Evolutionary conservation across 768 basidiomycete species (phyloP).

Genomic region (Mycena metata): DNA sequence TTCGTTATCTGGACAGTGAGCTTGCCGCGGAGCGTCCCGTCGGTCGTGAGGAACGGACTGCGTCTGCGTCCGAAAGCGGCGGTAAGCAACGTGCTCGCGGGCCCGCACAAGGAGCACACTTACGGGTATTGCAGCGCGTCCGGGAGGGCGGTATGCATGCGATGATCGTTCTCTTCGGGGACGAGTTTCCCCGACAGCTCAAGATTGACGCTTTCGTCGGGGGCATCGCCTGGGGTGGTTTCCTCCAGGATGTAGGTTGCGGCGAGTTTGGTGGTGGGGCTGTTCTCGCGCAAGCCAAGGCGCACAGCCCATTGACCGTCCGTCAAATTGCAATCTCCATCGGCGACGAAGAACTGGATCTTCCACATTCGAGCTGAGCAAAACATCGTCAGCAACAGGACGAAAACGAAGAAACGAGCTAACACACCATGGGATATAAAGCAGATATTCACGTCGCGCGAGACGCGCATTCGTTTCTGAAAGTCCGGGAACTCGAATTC

Average conservation of each 20-base stretch:
- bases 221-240: background rate
- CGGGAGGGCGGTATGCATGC: slow-evolving; percentile 26
- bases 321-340: background rate
- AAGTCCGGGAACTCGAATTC: slow-evolving; percentile 56
- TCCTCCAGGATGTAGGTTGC: slow-evolving; percentile 22
- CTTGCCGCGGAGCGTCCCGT: slow-evolving; percentile 30
- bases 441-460: slow-evolving; percentile 54
- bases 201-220: slow-evolving; percentile 15
- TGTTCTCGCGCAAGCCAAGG: slow-evolving; percentile 24
- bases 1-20: slow-evolving; percentile 32
- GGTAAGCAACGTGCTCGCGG: slow-evolving; percentile 2
- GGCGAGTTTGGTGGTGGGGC: slow-evolving; percentile 5
- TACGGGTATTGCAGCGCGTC: slow-evolving; percentile 37
- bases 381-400: background rate
- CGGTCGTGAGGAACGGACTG: slow-evolving; percentile 35
- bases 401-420: background rate
- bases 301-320: slow-evolving; percentile 35
- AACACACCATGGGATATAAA: slow-evolving; percentile 63
- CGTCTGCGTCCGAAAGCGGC: slow-evolving; percentile 7
- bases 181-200: slow-evolving; percentile 26
- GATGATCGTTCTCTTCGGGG: background rate
- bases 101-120: slow-evolving; percentile 7
- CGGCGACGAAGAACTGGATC: slow-evolving; percentile 46
- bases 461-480: slow-evolving; percentile 65
- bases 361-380: slow-evolving; percentile 53